Conservation (phyloP, 176 grass and related monocot species). For the Aegilops tauschii region DNA sequence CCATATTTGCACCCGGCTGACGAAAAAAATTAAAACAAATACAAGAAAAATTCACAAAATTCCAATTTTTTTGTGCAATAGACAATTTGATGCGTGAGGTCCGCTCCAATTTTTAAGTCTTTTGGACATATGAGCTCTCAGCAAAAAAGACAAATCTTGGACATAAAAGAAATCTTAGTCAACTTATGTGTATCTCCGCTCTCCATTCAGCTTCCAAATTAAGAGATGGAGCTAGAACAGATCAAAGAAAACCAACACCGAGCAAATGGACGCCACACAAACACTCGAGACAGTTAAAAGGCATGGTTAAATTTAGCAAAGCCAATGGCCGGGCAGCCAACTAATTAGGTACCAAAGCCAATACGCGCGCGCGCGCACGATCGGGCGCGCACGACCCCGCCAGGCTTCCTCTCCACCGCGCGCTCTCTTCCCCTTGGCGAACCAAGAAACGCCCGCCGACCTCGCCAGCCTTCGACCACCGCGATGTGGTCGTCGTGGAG, state of each 20-base stretch:
- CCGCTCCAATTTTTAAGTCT: no score
- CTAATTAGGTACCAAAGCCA: conserved; percentile 24
- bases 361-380: conserved; percentile 31
- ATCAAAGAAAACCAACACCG: not conserved
- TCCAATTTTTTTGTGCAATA: no score
- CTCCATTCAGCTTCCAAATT: not conserved
- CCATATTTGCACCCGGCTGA: no score
- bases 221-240: not conserved
- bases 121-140: no score
- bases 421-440: conserved; percentile 4
- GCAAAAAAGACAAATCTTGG: no score
- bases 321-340: not conserved
- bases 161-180: no score
- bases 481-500: conserved; percentile 54
- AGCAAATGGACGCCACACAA: conserved; percentile 29
- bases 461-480: not conserved
- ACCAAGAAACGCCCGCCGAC: conserved; percentile 8
- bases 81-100: no score
- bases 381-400: not conserved
- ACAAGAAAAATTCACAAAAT: no score
- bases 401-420: conserved; percentile 9
- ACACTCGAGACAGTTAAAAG: conserved; percentile 1
- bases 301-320: conserved; percentile 47
- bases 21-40: no score
- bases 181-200: not conserved